A percentile compares a stretch with the other conserved stretches of the same genome.
phyloP scores from a whole-genome alignment of 768 basidiomycete species.

The Peribolospora kevripleyi region DNA sequence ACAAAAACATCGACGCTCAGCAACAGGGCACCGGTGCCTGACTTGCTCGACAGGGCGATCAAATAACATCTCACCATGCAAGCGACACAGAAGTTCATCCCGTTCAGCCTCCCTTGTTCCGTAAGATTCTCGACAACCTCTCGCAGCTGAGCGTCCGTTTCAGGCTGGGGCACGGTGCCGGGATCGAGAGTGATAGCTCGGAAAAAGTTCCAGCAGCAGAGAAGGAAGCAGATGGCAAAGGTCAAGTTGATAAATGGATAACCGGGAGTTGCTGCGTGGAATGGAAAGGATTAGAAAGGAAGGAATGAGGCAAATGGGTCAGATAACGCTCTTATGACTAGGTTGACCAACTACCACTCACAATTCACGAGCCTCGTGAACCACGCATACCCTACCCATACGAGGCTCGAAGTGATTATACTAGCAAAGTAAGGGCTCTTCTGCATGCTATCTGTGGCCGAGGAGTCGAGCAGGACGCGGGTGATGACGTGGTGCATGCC shows the following conservation, averaged over 20 bases:
- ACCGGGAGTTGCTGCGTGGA: constrained; percentile 40
- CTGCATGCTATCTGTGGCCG: constrained; percentile 36
- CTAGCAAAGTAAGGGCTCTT: constrained; percentile 81
- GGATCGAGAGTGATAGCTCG: constrained; percentile 69
- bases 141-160: constrained; percentile 64
- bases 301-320: not conserved
- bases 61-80: constrained; percentile 44
- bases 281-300: not conserved
- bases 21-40: not conserved
- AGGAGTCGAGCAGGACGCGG: constrained; percentile 50
- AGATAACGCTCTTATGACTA: not conserved
- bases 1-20: not conserved
- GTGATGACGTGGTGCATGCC: constrained; percentile 81
- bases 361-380: constrained; percentile 46
- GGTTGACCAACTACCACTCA: constrained; percentile 19
- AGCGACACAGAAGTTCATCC: constrained; percentile 84
- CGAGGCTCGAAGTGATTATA: constrained; percentile 58
- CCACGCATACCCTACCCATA: constrained; percentile 76
- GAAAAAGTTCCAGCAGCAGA: constrained; percentile 78
- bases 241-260: constrained; percentile 50
- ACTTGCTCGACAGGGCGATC: not conserved
- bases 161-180: constrained; percentile 57
- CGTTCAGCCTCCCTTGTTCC: constrained; percentile 65
- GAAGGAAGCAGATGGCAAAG: constrained; percentile 41
- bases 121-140: constrained; percentile 80